phyloP scores from a whole-genome alignment of 225 moss, liverwort and hornwort genomes.

The Rhytidiadelphus loreus region DNA sequence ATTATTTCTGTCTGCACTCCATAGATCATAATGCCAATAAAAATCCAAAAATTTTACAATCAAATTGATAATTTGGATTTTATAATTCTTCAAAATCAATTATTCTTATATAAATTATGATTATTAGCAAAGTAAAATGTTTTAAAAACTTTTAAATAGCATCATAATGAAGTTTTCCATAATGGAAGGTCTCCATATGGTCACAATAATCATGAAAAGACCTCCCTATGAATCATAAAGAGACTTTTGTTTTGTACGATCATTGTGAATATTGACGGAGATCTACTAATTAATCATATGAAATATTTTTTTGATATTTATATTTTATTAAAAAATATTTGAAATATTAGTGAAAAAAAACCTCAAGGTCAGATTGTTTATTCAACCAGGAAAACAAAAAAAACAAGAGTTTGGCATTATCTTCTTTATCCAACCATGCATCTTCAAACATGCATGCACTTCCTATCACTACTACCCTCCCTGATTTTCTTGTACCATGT shows the following conservation, averaged over 20 bases:
- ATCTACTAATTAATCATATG: no score
- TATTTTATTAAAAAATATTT: no score
- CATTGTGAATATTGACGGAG: not conserved
- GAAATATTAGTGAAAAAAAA: not conserved
- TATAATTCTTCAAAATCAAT: not conserved
- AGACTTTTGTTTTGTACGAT: not conserved
- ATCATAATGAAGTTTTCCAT: not conserved
- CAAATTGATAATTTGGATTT: not conserved
- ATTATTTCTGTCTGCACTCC: conserved; percentile 37
- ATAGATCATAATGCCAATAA: not conserved
- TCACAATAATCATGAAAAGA: no score
- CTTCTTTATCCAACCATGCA: conserved; percentile 88
- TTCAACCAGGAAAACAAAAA: conserved; percentile 65
- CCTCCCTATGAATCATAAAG: not conserved
- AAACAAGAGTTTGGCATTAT: conserved; percentile 52
- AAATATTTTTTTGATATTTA: no score
- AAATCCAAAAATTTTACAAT: not conserved
- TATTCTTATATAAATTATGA: no score
- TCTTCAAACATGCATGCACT: conserved; percentile 81
- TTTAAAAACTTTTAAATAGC: no score
- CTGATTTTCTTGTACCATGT: conserved; percentile 24
- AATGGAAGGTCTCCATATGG: fast-evolving
- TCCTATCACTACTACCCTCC: conserved; percentile 67
- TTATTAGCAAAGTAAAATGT: not conserved
- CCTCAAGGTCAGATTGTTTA: conserved; percentile 37